phyloP scores from a whole-genome alignment of 305 asterid species.

The Solanum aculeatissimum region DNA sequence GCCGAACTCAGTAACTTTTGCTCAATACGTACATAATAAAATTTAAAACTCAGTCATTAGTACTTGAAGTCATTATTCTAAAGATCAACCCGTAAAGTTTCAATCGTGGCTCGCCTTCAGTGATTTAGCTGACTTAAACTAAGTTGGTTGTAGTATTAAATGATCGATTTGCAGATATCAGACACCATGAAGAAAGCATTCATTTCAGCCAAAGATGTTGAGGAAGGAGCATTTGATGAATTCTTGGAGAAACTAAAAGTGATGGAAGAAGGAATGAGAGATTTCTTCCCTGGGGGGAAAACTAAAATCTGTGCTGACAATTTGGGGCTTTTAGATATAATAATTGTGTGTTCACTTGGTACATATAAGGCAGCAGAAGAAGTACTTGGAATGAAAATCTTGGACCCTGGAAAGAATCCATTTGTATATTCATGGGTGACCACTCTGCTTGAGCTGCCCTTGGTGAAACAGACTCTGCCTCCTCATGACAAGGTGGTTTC shows the following conservation, averaged over 20 bases:
- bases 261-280: constrained; percentile 8
- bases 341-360: constrained; percentile 9
- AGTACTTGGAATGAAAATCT: not conserved
- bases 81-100: not conserved
- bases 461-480: constrained; percentile 6
- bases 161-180: not conserved
- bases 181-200: not conserved
- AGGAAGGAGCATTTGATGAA: not conserved
- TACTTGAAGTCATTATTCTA: too few relatives aligned
- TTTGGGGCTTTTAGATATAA: constrained; percentile 7
- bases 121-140: not conserved
- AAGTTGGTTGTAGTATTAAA: not conserved
- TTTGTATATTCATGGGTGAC: constrained; percentile 11
- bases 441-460: constrained; percentile 2
- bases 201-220: not conserved
- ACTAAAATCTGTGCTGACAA: not conserved
- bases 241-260: constrained; percentile 1
- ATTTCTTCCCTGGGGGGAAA: not conserved
- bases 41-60: not conserved
- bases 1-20: not conserved
- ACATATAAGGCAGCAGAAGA: constrained; percentile 8
- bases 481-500: constrained; percentile 4
- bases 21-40: too few relatives aligned
- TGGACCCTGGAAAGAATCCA: constrained; percentile 14
- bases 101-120: too few relatives aligned